These are phyloP conservation scores for Miscanthus sacchariflorus DNA, from an alignment of 202 grass and related monocot genomes.

Conservation along the genomic window DNA sequence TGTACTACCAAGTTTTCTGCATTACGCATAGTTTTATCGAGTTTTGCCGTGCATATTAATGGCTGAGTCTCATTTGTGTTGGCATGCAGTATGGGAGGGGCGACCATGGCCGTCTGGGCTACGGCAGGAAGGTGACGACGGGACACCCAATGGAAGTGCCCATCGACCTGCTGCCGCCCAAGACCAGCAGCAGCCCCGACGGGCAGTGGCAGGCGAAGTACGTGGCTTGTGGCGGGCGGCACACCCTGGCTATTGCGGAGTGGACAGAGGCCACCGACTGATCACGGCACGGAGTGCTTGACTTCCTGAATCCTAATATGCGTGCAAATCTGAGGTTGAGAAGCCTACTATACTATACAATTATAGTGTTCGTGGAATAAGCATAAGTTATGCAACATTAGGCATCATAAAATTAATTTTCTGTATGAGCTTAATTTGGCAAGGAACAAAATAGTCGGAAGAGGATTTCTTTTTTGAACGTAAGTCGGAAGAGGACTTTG, in stretches of 20 bases:
- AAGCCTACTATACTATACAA: not conserved
- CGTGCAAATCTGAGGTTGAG: not conserved
- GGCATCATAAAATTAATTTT: not conserved
- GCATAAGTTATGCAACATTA: slow-evolving; percentile 22
- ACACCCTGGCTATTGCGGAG: slow-evolving; percentile 81
- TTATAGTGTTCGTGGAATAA: not conserved
- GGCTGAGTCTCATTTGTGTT: not conserved
- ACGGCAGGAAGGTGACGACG: slow-evolving; percentile 83
- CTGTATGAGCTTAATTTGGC: slow-evolving; percentile 25
- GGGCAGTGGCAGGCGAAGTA: slow-evolving; percentile 80
- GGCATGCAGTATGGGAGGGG: slow-evolving; percentile 81
- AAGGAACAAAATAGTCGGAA: slow-evolving; percentile 28
- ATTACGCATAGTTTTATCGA: not conserved
- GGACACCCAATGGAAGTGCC: slow-evolving; percentile 84
- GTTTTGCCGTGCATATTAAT: not conserved
- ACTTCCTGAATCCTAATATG: slow-evolving; percentile 1
- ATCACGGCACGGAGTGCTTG: not conserved
- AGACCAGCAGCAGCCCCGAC: slow-evolving; percentile 12
- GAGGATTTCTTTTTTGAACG: too few species aligned
- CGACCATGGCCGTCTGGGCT: slow-evolving; percentile 92
- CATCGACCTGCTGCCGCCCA: slow-evolving; percentile 66
- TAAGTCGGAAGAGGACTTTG: too few species aligned
- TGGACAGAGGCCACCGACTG: slow-evolving; percentile 64
- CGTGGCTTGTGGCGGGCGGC: slow-evolving; percentile 94
- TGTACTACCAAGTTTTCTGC: not conserved